These are phyloP conservation scores for Incumbomyces lentus DNA, from an alignment of 2,329 filamentous ascomycete genomes.

Conservation along the genomic window DNA sequence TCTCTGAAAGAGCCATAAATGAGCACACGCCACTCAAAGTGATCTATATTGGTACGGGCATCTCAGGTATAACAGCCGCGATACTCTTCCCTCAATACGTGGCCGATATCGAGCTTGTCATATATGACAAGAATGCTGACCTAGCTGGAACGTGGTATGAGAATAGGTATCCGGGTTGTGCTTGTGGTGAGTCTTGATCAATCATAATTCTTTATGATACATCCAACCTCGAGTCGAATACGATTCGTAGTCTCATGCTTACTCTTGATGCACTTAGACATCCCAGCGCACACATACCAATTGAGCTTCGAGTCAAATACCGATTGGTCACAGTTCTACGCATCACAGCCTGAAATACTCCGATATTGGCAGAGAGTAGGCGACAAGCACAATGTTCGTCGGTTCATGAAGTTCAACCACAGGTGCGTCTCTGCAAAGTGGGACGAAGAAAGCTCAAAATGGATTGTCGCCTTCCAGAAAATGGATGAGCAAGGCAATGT, in stretches of 20 bases:
- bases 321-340: slow-evolving; percentile 21
- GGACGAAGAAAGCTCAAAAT: slow-evolving; percentile 18
- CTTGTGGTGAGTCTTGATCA: slow-evolving; percentile 18
- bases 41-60: slow-evolving; percentile 28
- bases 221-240: too few relatives aligned
- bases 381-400: slow-evolving; percentile 19
- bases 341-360: slow-evolving; percentile 18
- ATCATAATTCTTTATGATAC: too few relatives aligned
- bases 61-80: slow-evolving; percentile 24
- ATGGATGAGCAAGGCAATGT: slow-evolving; percentile 3
- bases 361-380: slow-evolving; percentile 16
- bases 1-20: slow-evolving; percentile 17
- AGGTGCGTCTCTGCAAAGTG: slow-evolving; percentile 20
- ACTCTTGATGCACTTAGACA: not conserved
- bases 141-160: slow-evolving; percentile 29
- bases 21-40: slow-evolving; percentile 16
- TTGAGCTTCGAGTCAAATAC: slow-evolving; percentile 32
- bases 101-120: slow-evolving; percentile 14
- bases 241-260: too few relatives aligned
- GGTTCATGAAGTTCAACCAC: slow-evolving; percentile 23
- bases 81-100: slow-evolving; percentile 15
- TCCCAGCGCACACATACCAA: slow-evolving; percentile 40
- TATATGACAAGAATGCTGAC: slow-evolving; percentile 25
- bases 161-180: slow-evolving; percentile 34
- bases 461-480: slow-evolving; percentile 13